Percentiles rank a stretch among this genome's conserved stretches.
Conservation (phyloP, 768 basidiomycete species). For the Inosperma sp. region DNA sequence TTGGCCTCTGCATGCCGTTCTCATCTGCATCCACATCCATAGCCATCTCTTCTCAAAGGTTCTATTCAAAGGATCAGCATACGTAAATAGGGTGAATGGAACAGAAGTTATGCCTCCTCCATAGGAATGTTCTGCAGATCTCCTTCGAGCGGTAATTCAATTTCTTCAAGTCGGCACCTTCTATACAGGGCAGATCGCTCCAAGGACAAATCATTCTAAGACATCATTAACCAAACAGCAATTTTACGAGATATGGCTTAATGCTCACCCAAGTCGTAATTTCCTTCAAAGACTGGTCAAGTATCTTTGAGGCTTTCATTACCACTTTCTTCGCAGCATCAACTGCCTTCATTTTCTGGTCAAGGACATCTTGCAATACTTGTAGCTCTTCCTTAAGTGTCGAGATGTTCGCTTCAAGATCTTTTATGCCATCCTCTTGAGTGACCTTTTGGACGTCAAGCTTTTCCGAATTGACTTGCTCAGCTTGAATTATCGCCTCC, state of each 20-base stretch:
- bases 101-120: constrained; percentile 70
- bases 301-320: constrained; percentile 61
- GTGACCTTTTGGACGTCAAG: constrained; percentile 51
- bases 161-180: constrained; percentile 90
- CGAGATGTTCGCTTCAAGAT: constrained; percentile 51
- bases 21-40: constrained; percentile 95
- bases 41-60: constrained; percentile 75
- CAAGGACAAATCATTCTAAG: constrained; percentile 59
- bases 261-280: constrained; percentile 67
- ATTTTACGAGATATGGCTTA: background rate
- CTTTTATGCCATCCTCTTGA: constrained; percentile 55
- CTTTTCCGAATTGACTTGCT: constrained; percentile 48
- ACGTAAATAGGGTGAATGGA: background rate
- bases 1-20: constrained; percentile 69
- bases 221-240: too few species aligned
- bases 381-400: constrained; percentile 61
- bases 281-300: constrained; percentile 89
- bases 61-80: constrained; percentile 38
- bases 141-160: constrained; percentile 73
- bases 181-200: constrained; percentile 87
- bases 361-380: constrained; percentile 55
- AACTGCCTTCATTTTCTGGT: constrained; percentile 68
- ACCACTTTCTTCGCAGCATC: constrained; percentile 73
- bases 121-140: constrained; percentile 84
- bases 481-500: constrained; percentile 45